phyloP scores from a whole-genome alignment of 1,139 yeast species.

The Sugiyamaella novakii region DNA sequence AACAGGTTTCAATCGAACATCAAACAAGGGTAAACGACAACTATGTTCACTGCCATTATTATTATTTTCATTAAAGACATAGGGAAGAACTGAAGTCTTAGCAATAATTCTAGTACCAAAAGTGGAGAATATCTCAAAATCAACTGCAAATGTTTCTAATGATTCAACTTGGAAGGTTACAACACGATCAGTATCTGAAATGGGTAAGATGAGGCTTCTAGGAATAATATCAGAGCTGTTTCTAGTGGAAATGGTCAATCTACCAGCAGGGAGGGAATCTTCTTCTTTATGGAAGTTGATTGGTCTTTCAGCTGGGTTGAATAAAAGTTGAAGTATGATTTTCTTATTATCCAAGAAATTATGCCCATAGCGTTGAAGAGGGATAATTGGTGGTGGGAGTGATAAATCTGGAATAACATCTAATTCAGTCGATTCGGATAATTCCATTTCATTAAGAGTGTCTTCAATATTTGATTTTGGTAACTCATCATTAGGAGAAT shows the following conservation, averaged over 20 bases:
- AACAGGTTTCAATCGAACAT: constrained; percentile 74
- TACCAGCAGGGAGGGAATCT: constrained; percentile 47
- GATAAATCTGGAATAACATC: constrained; percentile 88
- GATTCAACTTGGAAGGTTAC: constrained; percentile 87
- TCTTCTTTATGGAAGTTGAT: constrained; percentile 43
- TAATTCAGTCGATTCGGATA: constrained; percentile 41
- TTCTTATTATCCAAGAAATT: constrained; percentile 83
- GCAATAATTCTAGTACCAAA: constrained; percentile 93
- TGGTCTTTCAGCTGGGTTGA: constrained; percentile 55
- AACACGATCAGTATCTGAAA: constrained; percentile 68
- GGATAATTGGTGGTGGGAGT: constrained; percentile 94
- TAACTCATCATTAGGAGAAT: constrained; percentile 10
- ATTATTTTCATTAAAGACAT: constrained; percentile 47
- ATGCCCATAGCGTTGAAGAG: constrained; percentile 91
- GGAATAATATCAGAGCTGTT: constrained; percentile 70
- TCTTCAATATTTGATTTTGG: constrained; percentile 22
- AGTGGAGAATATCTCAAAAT: constrained; percentile 90
- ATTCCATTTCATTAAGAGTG: constrained; percentile 35
- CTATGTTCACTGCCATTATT: constrained; percentile 42
- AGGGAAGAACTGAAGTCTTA: constrained; percentile 73
- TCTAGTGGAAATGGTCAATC: constrained; percentile 72
- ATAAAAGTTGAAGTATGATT: constrained; percentile 74
- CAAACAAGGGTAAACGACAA: constrained; percentile 72
- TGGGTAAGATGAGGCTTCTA: constrained; percentile 77
- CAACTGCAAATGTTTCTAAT: constrained; percentile 74